These are phyloP conservation scores for Tilletiopsis washingtonensis DNA, from an alignment of 1,284 basidiomycete genomes.

Conservation along the genomic window DNA sequence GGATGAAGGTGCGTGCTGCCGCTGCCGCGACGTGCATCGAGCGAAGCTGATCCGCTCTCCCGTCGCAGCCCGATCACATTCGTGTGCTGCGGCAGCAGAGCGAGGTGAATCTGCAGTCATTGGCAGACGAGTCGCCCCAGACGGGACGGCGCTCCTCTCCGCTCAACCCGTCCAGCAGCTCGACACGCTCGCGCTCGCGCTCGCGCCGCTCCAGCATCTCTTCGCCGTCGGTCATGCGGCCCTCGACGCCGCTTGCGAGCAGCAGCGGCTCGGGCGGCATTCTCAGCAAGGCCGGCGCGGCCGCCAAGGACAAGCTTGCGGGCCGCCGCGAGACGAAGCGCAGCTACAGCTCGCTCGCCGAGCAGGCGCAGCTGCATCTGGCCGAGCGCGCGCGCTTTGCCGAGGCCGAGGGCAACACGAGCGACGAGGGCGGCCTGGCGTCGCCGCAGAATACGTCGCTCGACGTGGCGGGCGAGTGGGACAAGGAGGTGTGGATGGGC, in stretches of 20 bases:
- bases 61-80: slow-evolving; percentile 59
- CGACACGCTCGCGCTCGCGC: not conserved
- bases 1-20: slow-evolving; percentile 63
- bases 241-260: too few relatives aligned
- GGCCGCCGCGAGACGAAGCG: too few relatives aligned
- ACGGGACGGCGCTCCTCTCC: too few relatives aligned
- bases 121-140: slow-evolving; percentile 10
- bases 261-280: too few relatives aligned
- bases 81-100: slow-evolving; percentile 62
- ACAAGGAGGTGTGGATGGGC: slow-evolving; percentile 11
- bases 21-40: not conserved
- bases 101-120: slow-evolving; percentile 31
- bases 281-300: not conserved
- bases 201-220: not conserved
- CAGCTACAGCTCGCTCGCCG: slow-evolving; percentile 28
- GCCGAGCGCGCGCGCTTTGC: slow-evolving; percentile 34
- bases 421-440: slow-evolving; percentile 4
- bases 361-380: slow-evolving; percentile 34
- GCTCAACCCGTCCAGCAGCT: not conserved
- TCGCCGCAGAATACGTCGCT: slow-evolving; percentile 8
- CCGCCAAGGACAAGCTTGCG: not conserved
- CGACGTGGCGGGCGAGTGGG: slow-evolving; percentile 12
- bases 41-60: not conserved
- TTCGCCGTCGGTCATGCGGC: not conserved
- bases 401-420: slow-evolving; percentile 27